Evolutionary conservation across 768 basidiomycete genomes (phyloP), one percentile per base, ranked within the genome.

Genomic region (Mycena leptocephala): DNA sequence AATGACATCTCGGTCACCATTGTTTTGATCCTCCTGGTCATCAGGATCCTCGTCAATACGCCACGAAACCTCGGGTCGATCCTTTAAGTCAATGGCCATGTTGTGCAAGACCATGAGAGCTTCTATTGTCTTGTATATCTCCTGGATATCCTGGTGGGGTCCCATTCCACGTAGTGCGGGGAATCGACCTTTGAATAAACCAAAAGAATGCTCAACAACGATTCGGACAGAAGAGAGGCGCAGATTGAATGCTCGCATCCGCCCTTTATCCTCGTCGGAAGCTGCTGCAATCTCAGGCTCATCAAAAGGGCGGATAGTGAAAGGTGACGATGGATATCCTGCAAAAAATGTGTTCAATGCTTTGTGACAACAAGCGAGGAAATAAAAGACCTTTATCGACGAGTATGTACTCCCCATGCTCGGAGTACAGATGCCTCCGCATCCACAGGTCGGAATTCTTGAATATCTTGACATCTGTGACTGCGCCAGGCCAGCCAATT

Each of bases 401-500:
- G 24, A 81, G 63, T 48, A 81, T 70, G 67, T 81, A 81, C 30
- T 80, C 35, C 13, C 74, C 75, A 32, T 75, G 37, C 39, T 75
- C 71, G 39, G 80, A 79, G 48, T 76, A 75, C 10, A 74, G n/a
- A 46, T 75, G 67, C 24, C 76, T 74, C 26, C 79, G 65, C 58
- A 63, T 68, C 80, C 81, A 81, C 5, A 81, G 48, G 30, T 79
- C 33, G 1, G 78, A 80, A 9, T 78, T 51, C 51, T 78, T 79
- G 43, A 72, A 80, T 2, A 81, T 76, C 39, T 61, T 76, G 33
- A 67, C 53, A 66, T 81, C 80, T 0, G 76, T 63, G 2, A 81
- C 76, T 51, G 77, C 76, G 16, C 80, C 81, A 35, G 81, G 80
- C 76, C 79, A 81, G 5, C 81, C 80, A 32, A 79, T n/a, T 24